Evolutionary conservation across 73 alveolate species (phyloP).

Genomic region (Blepharisma stoltei): DNA sequence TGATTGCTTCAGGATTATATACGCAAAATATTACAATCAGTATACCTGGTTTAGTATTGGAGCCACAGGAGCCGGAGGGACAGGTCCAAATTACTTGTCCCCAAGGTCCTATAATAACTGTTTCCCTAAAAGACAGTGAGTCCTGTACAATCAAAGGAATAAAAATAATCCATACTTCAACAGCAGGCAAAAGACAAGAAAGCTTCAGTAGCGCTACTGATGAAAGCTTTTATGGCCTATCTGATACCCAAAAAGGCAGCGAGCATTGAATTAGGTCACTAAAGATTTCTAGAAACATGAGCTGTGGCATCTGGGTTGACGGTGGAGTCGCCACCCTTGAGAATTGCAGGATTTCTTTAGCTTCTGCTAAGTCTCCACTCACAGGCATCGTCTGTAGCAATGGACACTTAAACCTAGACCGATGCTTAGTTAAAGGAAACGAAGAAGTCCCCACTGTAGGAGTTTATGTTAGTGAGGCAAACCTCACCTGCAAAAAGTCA

Average conservation of each 20-base stretch:
- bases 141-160: constrained; percentile 28
- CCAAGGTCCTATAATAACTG: constrained; percentile 4
- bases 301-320: constrained; percentile 13
- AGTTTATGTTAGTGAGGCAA: not conserved
- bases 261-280: constrained; percentile 1
- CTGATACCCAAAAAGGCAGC: not conserved
- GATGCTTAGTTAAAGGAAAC: constrained; percentile 18
- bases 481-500: not conserved
- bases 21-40: not conserved
- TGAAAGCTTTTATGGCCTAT: not conserved
- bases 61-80: not conserved
- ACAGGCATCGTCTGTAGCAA: constrained; percentile 10
- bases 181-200: not conserved
- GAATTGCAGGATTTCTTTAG: not conserved
- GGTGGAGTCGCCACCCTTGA: constrained; percentile 11
- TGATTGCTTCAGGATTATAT: not conserved
- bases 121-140: not conserved
- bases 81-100: constrained; percentile 25
- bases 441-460: constrained; percentile 32
- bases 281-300: not conserved
- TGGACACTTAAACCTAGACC: not conserved
- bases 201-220: not conserved
- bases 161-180: constrained; percentile 3
- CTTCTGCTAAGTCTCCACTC: constrained; percentile 18
- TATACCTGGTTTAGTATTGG: not conserved